Evolutionary conservation across 1,284 basidiomycete genomes (phyloP).

Genomic region (Stereum hirsutum): DNA sequence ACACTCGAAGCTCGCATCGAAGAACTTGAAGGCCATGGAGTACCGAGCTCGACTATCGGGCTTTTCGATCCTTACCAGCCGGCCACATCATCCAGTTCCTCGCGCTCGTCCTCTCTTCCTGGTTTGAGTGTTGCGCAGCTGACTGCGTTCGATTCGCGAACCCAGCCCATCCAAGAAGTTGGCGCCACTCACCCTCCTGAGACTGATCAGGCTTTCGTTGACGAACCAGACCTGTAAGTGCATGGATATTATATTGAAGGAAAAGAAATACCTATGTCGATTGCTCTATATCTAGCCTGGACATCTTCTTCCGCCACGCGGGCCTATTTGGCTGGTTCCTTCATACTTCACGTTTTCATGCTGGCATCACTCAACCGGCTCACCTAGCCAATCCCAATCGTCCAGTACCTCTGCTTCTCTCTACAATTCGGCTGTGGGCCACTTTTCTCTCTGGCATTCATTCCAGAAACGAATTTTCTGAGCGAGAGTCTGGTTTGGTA

Average conservation of each 20-base stretch:
- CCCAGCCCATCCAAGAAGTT: too few relatives aligned
- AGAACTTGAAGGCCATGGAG: slow-evolving; percentile 25
- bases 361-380: slow-evolving; percentile 11
- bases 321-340: slow-evolving; percentile 24
- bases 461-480: slow-evolving; percentile 12
- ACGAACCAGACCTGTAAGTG: background rate
- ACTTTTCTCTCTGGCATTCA: slow-evolving; percentile 24
- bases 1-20: slow-evolving; percentile 25
- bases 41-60: slow-evolving; percentile 15
- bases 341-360: slow-evolving; percentile 20
- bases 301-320: slow-evolving; percentile 14
- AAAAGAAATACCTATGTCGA: too few relatives aligned
- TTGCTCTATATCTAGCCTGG: slow-evolving; percentile 13
- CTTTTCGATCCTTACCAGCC: slow-evolving; percentile 22
- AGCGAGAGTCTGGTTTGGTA: slow-evolving; percentile 28
- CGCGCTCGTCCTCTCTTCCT: background rate
- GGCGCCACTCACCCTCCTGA: too few relatives aligned
- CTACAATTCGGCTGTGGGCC: slow-evolving; percentile 41
- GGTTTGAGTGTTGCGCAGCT: background rate
- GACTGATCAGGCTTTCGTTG: background rate
- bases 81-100: too few relatives aligned
- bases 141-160: too few relatives aligned
- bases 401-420: slow-evolving; percentile 38
- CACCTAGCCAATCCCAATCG: slow-evolving; percentile 28
- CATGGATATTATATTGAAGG: background rate